Conservation (phyloP, 2,329 filamentous ascomycete genomes). For the Lachnellula occidentalis region DNA sequence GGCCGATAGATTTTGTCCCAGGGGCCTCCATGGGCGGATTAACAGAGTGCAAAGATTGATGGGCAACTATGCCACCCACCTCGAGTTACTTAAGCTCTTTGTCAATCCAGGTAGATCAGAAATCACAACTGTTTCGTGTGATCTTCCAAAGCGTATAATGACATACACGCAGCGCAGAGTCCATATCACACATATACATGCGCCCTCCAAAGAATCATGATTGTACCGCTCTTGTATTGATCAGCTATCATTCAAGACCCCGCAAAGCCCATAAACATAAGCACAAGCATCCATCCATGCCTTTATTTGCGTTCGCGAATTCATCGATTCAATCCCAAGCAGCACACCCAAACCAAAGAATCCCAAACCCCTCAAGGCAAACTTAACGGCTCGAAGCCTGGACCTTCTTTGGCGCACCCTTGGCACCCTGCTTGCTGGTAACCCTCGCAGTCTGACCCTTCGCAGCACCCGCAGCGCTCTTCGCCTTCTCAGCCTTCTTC, state of each 20-base stretch:
- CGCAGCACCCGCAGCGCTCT: constrained; percentile 67
- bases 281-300: constrained; percentile 17
- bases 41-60: too few relatives aligned
- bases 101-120: too few relatives aligned
- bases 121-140: too few relatives aligned
- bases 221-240: constrained; percentile 29
- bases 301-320: not conserved
- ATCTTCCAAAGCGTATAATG: too few relatives aligned
- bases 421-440: constrained; percentile 94
- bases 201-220: constrained; percentile 31
- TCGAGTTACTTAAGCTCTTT: too few relatives aligned
- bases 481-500: constrained; percentile 99
- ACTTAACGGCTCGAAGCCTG: constrained; percentile 79
- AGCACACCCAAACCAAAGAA: not conserved
- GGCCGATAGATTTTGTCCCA: too few relatives aligned
- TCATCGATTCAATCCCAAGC: constrained; percentile 8
- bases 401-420: constrained; percentile 83
- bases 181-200: not conserved
- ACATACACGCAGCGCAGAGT: not conserved
- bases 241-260: constrained; percentile 29
- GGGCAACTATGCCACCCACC: too few relatives aligned
- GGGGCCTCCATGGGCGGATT: too few relatives aligned
- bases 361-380: not conserved
- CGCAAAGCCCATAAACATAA: constrained; percentile 25
- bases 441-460: constrained; percentile 77